Percentiles rank a stretch among this genome's conserved stretches.
Conservation (phyloP, 2,329 filamentous ascomycete species). For the Zasmidium cellare region DNA sequence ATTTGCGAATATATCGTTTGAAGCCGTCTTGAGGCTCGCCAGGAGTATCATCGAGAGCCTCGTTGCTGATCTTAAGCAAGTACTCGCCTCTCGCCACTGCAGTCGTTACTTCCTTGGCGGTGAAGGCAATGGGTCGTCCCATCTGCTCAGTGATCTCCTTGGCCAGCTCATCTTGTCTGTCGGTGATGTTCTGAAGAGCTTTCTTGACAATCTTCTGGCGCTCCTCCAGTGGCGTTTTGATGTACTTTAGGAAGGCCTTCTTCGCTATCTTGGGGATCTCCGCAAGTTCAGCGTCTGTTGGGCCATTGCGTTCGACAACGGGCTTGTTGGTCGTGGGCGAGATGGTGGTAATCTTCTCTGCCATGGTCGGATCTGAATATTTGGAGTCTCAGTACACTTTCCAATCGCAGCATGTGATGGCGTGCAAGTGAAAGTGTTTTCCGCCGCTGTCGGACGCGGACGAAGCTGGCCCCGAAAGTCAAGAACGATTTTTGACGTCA, state of each 20-base stretch:
- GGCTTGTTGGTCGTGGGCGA: constrained; percentile 87
- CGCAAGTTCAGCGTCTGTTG: constrained; percentile 68
- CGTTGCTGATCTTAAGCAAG: constrained; percentile 77
- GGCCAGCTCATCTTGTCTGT: constrained; percentile 76
- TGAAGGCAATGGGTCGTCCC: constrained; percentile 88
- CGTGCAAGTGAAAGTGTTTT: background rate
- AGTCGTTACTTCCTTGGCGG: constrained; percentile 78
- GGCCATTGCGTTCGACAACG: constrained; percentile 75
- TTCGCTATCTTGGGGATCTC: constrained; percentile 70
- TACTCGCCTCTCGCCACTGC: constrained; percentile 85
- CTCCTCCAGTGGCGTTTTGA: constrained; percentile 70
- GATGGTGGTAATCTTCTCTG: constrained; percentile 71
- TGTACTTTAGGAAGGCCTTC: constrained; percentile 74
- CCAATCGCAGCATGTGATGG: background rate
- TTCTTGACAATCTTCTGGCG: constrained; percentile 79
- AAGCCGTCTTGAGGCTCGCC: constrained; percentile 86
- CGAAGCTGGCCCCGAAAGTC: too few species aligned
- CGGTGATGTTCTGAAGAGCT: constrained; percentile 69
- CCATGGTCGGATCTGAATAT: constrained; percentile 40
- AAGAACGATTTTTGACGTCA: too few species aligned
- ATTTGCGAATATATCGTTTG: constrained; percentile 84
- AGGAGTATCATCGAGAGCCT: constrained; percentile 74
- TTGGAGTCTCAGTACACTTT: background rate
- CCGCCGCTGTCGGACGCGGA: background rate
- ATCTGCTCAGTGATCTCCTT: constrained; percentile 90